Base-by-base conservation (phyloP, 2,329 filamentous ascomycete genomes). In the Botrytis aclada region DNA sequence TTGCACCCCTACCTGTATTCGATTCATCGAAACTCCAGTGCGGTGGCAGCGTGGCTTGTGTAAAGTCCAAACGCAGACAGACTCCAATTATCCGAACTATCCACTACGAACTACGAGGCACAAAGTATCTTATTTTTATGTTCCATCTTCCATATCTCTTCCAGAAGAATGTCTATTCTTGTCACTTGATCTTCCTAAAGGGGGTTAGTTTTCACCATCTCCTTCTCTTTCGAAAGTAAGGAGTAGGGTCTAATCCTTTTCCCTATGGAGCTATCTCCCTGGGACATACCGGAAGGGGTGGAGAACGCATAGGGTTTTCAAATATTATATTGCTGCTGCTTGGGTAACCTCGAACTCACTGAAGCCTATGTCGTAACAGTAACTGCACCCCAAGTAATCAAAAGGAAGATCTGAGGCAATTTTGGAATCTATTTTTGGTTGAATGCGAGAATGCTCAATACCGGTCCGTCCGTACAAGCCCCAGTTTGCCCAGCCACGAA, bases 401-500 rank as follows among this genome's bases (percentile, higher is more conserved):
- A 34, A 60, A 61, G 6, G 22, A 37, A 61, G 58, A 61, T 61
- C 58, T n/a, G 58, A 37, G 58, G 58, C 58, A 45, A 64, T 32
- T 32, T 47, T 64, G 4, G 6, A 56, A 25, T 65, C 62, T 47
- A 47, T 45, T 47, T 65, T 34, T 65, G 63, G 63, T 51, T 51
- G 29, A 25, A 51, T 65, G 41, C 32, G n/a, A 10, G 6, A 25
- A 51, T 65, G 41, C 32, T 37, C 20, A 29, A 47, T 34, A 43
- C 62, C n/a, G n/a, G n/a, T n/a, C 32, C 62, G 16, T 65, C 41
- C 41, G 41, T 65, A 47, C 10, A 41, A 69, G 66, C 66, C 32
- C 32, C 64, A 54, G 64, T 41, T 20, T 25, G 43, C 32, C 32
- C 56, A 70, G 69, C 69, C 69, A 70, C 69, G 47, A 34, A 70